These are phyloP conservation scores for Rhodotorula graminis DNA, from an alignment of 768 basidiomycete species.

Conservation along the genomic window DNA sequence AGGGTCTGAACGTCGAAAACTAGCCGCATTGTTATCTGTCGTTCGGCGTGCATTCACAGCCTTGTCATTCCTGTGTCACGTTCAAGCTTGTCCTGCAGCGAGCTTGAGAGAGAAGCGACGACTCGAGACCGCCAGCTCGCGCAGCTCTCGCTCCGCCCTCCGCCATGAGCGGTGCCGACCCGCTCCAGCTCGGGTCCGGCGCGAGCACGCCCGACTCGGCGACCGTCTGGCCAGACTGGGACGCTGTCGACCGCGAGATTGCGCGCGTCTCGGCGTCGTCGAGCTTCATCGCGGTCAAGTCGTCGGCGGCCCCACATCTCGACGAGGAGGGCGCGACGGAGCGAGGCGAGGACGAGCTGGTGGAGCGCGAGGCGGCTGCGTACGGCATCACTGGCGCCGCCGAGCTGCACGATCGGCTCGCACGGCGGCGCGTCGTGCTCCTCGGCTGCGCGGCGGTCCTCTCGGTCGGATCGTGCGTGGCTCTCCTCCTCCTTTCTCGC, in stretches of 20 bases:
- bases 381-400: background rate
- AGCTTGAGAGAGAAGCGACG: too few relatives aligned
- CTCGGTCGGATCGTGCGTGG: conserved; percentile 52
- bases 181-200: background rate
- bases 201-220: background rate
- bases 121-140: too few relatives aligned
- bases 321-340: background rate
- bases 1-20: background rate
- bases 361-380: background rate
- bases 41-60: background rate
- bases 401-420: background rate
- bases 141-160: too few relatives aligned
- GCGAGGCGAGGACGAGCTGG: background rate
- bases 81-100: background rate
- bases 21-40: background rate
- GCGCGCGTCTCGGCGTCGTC: background rate
- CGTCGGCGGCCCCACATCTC: background rate
- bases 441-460: conserved; percentile 67
- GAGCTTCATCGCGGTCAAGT: background rate
- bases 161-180: background rate
- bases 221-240: background rate
- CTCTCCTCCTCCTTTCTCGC: background rate
- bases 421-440: conserved; percentile 49
- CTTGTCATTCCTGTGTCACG: too few relatives aligned
- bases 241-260: background rate